Evolutionary conservation across 257 asterid species (phyloP).

Genomic region (Solanum tarijense): DNA sequence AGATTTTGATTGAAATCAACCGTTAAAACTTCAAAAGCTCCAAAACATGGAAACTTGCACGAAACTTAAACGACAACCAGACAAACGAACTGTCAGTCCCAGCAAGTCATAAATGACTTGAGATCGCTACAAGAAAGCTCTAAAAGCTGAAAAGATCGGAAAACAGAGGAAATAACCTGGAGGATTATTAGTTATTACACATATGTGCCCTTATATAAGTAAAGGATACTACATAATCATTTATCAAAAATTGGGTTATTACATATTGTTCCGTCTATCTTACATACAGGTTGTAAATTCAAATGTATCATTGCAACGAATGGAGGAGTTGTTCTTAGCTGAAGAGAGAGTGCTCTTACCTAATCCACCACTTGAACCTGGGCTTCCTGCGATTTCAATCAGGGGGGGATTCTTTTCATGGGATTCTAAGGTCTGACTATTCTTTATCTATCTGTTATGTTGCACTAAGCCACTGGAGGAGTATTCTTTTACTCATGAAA

Average conservation of each 20-base stretch:
- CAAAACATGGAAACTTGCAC: neutral
- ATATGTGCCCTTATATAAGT: neutral
- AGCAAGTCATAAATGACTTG: neutral
- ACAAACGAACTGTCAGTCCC: neutral
- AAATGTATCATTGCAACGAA: constrained; percentile 71
- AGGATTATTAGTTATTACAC: neutral
- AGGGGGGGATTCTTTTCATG: constrained; percentile 64
- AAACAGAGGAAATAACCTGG: neutral
- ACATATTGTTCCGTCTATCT: neutral
- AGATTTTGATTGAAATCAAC: neutral
- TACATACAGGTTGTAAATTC: constrained; percentile 76
- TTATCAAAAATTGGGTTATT: neutral
- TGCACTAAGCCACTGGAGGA: neutral
- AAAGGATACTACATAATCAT: neutral
- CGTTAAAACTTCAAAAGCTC: neutral
- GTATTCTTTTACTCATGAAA: neutral
- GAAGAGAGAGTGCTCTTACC: constrained; percentile 72
- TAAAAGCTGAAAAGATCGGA: neutral
- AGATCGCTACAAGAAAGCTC: neutral
- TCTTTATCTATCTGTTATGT: neutral
- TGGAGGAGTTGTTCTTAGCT: constrained; percentile 72
- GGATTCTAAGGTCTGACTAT: constrained; percentile 54
- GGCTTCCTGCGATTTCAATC: constrained; percentile 69
- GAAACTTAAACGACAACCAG: neutral
- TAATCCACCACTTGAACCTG: constrained; percentile 66